These are phyloP conservation scores for Acrodontium crateriforme DNA, from an alignment of 2,329 filamentous ascomycete species.

Conservation along the genomic window DNA sequence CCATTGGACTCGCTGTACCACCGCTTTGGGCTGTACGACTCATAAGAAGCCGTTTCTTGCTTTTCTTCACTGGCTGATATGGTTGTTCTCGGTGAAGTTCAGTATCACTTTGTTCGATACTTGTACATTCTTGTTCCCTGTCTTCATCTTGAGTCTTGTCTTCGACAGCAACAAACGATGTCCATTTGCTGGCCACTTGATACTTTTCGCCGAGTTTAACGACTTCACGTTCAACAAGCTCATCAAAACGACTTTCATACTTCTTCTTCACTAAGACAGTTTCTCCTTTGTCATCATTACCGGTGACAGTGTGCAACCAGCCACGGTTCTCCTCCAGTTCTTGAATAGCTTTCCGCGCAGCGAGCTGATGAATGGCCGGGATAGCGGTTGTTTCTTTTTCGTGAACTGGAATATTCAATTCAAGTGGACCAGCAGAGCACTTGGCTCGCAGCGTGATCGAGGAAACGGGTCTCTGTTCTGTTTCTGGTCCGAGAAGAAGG, in stretches of 20 bases:
- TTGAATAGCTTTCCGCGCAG: conserved; percentile 50
- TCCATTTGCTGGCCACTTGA: conserved; percentile 56
- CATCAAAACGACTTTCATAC: conserved; percentile 38
- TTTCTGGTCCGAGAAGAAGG: conserved; percentile 45
- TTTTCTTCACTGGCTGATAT: background rate
- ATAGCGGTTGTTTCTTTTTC: conserved; percentile 28
- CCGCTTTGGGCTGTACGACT: background rate
- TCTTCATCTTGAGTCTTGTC: conserved; percentile 17
- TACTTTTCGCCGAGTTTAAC: conserved; percentile 51
- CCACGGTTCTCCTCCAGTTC: conserved; percentile 59
- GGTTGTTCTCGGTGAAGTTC: background rate
- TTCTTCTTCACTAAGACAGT: conserved; percentile 34
- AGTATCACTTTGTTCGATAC: background rate
- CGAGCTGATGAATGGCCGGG: conserved; percentile 54
- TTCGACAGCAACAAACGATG: conserved; percentile 57
- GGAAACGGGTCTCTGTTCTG: conserved; percentile 33
- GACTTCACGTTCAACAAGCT: conserved; percentile 51
- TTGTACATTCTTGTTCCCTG: background rate
- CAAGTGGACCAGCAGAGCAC: conserved; percentile 43
- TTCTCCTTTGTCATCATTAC: conserved; percentile 27
- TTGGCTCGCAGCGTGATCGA: conserved; percentile 46
- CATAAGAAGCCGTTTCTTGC: too few species aligned
- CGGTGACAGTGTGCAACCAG: conserved; percentile 43
- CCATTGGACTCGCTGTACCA: background rate
- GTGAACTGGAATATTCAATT: conserved; percentile 50